Percentiles rank a stretch among this genome's conserved stretches.
Evolutionary conservation across 2,329 filamentous ascomycete genomes (phyloP).

Genomic region (Neopestalotiopsis clavispora): DNA sequence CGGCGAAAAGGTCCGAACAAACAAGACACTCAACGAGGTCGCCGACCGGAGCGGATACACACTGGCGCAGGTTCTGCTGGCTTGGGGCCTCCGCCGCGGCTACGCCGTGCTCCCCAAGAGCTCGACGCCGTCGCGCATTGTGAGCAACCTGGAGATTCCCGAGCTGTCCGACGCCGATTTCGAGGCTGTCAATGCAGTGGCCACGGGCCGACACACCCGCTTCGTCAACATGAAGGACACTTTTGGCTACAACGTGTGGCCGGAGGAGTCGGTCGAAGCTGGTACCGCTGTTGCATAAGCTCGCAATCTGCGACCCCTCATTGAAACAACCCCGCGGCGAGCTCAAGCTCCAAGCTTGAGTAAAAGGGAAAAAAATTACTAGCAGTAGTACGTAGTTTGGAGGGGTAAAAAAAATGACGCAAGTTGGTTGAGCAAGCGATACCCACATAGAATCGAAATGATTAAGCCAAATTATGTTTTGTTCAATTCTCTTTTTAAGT

Average conservation of each 20-base stretch:
- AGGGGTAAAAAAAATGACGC: slow-evolving; percentile 15
- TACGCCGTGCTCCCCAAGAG: slow-evolving; percentile 75
- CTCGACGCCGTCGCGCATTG: slow-evolving; percentile 68
- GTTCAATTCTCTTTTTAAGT: not conserved
- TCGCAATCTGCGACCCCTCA: slow-evolving; percentile 4
- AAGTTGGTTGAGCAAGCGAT: not conserved
- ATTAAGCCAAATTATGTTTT: not conserved
- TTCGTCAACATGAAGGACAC: slow-evolving; percentile 86
- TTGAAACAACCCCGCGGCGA: not conserved
- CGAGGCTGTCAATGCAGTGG: slow-evolving; percentile 66
- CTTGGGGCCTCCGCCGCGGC: slow-evolving; percentile 69
- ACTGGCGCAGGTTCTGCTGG: slow-evolving; percentile 65
- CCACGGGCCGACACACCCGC: slow-evolving; percentile 68
- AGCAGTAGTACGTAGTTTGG: not conserved
- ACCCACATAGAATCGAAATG: slow-evolving; percentile 8
- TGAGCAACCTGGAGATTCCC: slow-evolving; percentile 66
- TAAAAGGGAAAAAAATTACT: not conserved
- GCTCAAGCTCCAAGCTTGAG: not conserved
- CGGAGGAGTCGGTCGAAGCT: slow-evolving; percentile 51
- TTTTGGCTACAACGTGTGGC: slow-evolving; percentile 76
- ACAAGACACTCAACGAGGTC: slow-evolving; percentile 62
- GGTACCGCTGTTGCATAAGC: slow-evolving; percentile 22
- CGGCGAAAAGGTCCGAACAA: slow-evolving; percentile 67
- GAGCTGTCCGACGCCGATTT: slow-evolving; percentile 62
- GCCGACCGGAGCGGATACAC: slow-evolving; percentile 62